phyloP scores from a whole-genome alignment of 371 early-diverging fungal genomes.

The Thermomucor indicae-seudaticae region DNA sequence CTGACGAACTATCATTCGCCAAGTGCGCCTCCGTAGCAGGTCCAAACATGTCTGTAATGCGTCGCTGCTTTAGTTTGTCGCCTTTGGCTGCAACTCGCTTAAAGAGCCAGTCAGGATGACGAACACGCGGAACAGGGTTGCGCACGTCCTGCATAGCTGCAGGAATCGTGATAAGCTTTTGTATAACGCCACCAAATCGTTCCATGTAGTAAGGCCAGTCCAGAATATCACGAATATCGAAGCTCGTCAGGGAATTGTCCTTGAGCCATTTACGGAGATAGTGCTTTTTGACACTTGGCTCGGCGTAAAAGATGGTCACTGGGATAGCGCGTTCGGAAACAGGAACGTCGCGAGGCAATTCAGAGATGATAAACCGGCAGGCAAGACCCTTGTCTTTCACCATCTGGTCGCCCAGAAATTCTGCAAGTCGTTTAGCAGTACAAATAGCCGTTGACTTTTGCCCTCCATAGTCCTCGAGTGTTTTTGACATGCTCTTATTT shows the following conservation, averaged over 20 bases:
- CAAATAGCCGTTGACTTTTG: conserved; percentile 96
- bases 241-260: conserved; percentile 64
- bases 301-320: conserved; percentile 92
- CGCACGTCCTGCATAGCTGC: conserved; percentile 95
- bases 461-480: conserved; percentile 88
- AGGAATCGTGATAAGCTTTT: conserved; percentile 98
- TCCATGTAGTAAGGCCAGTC: conserved; percentile 99
- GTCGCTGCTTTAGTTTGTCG: conserved; percentile 78
- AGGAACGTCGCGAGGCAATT: conserved; percentile 82
- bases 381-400: conserved; percentile 96
- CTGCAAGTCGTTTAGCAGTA: conserved; percentile 96
- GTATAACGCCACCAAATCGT: conserved; percentile 94
- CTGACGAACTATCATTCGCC: conserved; percentile 1
- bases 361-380: conserved; percentile 96
- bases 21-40: conserved; percentile 23
- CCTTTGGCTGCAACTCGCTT: conserved; percentile 71
- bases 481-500: conserved; percentile 96
- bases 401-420: conserved; percentile 98
- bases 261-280: conserved; percentile 94
- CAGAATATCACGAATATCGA: conserved; percentile 88
- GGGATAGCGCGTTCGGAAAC: conserved; percentile 98
- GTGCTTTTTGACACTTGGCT: conserved; percentile 73
- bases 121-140: conserved; percentile 93
- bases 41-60: conserved; percentile 84
- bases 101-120: conserved; percentile 94